These are phyloP conservation scores for Paecilomyces niveus DNA, from an alignment of 2,329 filamentous ascomycete genomes.

Conservation along the genomic window DNA sequence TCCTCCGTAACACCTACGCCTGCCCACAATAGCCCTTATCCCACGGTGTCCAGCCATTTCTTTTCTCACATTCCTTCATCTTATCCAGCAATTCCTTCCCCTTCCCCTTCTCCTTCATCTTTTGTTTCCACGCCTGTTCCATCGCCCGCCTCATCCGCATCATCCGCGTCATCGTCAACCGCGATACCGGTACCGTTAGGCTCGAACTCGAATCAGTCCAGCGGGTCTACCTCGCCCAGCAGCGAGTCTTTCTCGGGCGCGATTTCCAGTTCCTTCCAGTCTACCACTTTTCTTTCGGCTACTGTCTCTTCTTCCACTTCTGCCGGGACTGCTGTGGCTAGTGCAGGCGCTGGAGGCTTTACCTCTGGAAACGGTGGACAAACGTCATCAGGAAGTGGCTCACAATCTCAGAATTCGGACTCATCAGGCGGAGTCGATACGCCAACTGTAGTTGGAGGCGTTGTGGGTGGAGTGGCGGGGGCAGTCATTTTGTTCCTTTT, in stretches of 20 bases:
- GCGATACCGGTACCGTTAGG: neutral
- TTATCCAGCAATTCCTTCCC: neutral
- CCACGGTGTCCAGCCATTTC: neutral
- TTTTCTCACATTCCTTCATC: neutral
- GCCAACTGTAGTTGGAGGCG: conserved; percentile 52
- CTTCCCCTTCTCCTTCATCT: neutral
- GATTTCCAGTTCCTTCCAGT: neutral
- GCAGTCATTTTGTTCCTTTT: conserved; percentile 45
- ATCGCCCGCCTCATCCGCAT: neutral
- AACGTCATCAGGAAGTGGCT: neutral
- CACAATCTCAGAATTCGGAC: conserved; percentile 5
- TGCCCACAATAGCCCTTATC: neutral
- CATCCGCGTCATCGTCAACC: neutral
- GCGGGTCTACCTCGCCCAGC: neutral
- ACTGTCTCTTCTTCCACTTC: conserved; percentile 1
- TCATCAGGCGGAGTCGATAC: conserved; percentile 30
- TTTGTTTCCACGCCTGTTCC: neutral
- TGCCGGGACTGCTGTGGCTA: neutral
- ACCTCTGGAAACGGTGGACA: neutral
- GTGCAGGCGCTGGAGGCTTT: neutral
- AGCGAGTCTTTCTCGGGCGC: neutral
- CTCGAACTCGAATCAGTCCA: neutral
- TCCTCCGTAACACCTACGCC: neutral
- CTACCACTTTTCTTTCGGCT: neutral
- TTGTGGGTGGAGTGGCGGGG: conserved; percentile 57